These are phyloP conservation scores for Fusarium abutilonis DNA, from an alignment of 2,329 filamentous ascomycete genomes.

Conservation along the genomic window DNA sequence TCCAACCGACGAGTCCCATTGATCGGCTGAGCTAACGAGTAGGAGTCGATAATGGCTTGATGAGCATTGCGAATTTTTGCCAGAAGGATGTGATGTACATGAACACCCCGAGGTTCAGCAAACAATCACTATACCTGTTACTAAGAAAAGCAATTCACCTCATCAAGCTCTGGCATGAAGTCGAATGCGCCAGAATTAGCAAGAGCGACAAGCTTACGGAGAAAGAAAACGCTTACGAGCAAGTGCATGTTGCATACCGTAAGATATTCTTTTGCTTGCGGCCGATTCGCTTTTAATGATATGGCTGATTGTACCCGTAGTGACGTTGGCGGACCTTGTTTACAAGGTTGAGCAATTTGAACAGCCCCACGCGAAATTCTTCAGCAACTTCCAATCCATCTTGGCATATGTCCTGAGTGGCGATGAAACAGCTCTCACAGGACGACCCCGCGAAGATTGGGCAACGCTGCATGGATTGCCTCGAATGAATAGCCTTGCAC, in stretches of 20 bases:
- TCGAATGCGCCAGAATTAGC: neutral
- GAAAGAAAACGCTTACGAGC: neutral
- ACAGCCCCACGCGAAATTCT: neutral
- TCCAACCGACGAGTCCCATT: neutral
- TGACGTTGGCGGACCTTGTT: neutral
- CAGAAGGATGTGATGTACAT: neutral
- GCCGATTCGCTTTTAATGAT: neutral
- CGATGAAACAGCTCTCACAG: neutral
- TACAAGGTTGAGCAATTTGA: neutral
- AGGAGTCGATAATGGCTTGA: constrained; percentile 1
- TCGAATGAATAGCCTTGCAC: neutral
- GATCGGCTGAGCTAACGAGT: neutral
- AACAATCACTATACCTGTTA: neutral
- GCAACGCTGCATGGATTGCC: constrained; percentile 1
- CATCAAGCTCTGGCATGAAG: neutral
- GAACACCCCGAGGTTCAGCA: neutral
- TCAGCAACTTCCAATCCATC: neutral
- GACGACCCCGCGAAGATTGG: neutral
- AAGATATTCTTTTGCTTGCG: neutral
- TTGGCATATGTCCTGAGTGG: neutral
- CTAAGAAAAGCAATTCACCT: neutral
- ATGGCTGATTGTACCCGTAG: neutral
- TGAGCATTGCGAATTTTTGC: neutral
- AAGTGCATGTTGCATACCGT: neutral
- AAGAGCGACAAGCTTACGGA: neutral